Evolutionary conservation across 2,329 filamentous ascomycete genomes (phyloP).

Genomic region (Talaromyces sp.): DNA sequence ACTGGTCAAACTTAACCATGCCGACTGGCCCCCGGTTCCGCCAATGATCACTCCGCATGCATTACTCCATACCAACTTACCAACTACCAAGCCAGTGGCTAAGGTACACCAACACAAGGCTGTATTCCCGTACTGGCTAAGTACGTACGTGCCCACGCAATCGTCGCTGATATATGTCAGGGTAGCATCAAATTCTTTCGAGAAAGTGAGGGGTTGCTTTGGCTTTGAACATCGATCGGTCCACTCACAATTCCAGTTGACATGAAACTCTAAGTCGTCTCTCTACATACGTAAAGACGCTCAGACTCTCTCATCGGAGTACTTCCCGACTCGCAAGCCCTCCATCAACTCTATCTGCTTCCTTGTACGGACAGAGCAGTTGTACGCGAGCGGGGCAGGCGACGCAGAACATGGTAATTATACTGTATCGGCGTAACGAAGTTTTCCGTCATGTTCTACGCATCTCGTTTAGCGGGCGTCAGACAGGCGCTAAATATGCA

Average conservation of each 20-base stretch:
- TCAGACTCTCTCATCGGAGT: not conserved
- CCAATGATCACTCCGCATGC: not conserved
- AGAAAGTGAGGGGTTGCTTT: not conserved
- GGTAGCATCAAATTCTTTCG: not conserved
- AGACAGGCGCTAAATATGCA: not conserved
- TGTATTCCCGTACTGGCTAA: not conserved
- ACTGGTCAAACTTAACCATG: not conserved
- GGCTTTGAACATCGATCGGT: not conserved
- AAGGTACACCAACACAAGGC: not conserved
- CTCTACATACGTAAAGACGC: not conserved
- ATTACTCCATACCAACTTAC: not conserved
- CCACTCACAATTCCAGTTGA: not conserved
- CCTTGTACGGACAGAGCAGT: not conserved
- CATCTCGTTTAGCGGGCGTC: not conserved
- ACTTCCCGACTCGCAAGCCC: not conserved
- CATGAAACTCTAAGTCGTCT: not conserved
- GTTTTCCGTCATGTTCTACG: not conserved
- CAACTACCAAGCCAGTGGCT: not conserved
- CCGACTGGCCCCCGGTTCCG: not conserved
- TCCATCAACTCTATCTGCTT: not conserved
- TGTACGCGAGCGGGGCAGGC: not conserved
- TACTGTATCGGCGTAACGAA: conserved; percentile 1
- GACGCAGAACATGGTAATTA: not conserved
- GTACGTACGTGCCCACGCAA: not conserved
- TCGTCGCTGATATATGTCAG: not conserved